Conservation (phyloP, 1,139 yeast species). For the Nakaseomyces delphensis region DNA sequence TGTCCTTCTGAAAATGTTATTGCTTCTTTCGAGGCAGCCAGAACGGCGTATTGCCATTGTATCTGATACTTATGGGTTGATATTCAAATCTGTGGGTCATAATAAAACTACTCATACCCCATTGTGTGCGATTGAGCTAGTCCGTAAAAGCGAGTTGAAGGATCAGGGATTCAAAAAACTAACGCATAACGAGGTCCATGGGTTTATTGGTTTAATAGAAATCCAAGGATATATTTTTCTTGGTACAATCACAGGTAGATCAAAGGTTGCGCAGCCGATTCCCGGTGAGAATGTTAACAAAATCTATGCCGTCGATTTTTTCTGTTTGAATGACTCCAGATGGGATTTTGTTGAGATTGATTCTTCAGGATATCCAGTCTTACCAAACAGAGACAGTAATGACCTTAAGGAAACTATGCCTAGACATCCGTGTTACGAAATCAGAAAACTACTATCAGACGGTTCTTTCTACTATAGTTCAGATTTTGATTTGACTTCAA, state of each 20-base stretch:
- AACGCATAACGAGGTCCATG: conserved; percentile 52
- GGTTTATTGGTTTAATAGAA: conserved; percentile 78
- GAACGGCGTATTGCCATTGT: conserved; percentile 28
- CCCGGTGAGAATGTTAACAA: conserved; percentile 71
- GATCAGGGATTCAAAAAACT: conserved; percentile 37
- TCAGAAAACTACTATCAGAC: conserved; percentile 66
- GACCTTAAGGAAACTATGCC: conserved; percentile 22
- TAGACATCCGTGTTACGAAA: conserved; percentile 78
- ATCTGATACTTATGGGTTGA: conserved; percentile 25
- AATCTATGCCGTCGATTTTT: conserved; percentile 77
- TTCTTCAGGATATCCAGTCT: conserved; percentile 51
- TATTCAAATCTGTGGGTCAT: conserved; percentile 20
- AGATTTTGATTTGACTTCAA: conserved; percentile 82
- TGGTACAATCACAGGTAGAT: conserved; percentile 68
- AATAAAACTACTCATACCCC: conserved; percentile 13
- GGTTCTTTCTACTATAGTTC: conserved; percentile 92
- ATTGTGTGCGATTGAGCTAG: conserved; percentile 27
- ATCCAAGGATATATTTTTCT: conserved; percentile 60
- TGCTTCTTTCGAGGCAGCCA: conserved; percentile 21
- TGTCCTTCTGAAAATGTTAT: conserved; percentile 14
- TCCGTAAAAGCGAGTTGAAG: conserved; percentile 22
- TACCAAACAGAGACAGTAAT: conserved; percentile 26
- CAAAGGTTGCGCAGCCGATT: conserved; percentile 77
- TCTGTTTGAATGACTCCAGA: conserved; percentile 56
- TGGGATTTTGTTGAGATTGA: conserved; percentile 77